Conservation (phyloP, 352 stramenopile species). For the Globisporangium lucens region DNA sequence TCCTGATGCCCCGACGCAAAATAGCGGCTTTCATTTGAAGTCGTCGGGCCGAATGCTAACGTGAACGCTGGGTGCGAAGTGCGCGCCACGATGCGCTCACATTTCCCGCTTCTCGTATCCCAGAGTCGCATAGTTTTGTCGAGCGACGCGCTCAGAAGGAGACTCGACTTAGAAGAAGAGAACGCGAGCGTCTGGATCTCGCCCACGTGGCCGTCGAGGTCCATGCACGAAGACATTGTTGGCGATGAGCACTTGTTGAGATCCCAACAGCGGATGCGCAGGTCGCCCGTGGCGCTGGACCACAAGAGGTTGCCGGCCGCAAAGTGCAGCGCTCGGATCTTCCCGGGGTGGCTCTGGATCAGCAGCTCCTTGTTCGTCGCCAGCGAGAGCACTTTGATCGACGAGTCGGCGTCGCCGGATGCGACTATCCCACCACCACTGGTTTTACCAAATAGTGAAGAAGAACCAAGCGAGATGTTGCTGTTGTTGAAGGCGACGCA, state of each 20-base stretch:
- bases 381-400: constrained; percentile 52
- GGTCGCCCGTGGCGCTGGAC: constrained; percentile 37
- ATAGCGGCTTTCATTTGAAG: constrained; percentile 13
- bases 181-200: constrained; percentile 60
- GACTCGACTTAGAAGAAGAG: constrained; percentile 3
- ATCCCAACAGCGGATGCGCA: constrained; percentile 56
- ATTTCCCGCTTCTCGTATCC: constrained; percentile 53
- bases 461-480: not conserved
- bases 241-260: constrained; percentile 20
- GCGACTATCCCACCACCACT: constrained; percentile 29
- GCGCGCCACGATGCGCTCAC: constrained; percentile 45
- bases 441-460: not conserved
- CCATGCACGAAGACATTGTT: constrained; percentile 13
- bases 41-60: constrained; percentile 42
- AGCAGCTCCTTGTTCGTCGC: constrained; percentile 23
- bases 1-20: constrained; percentile 60
- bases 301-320: constrained; percentile 30
- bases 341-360: constrained; percentile 38
- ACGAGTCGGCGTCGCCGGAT: constrained; percentile 53
- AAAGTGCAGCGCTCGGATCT: constrained; percentile 53
- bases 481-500: constrained; percentile 40
- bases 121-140: constrained; percentile 68
- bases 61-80: constrained; percentile 33
- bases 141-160: constrained; percentile 40
- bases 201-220: constrained; percentile 59